phyloP scores from a whole-genome alignment of 2,329 filamentous ascomycete species.

The Botrytis deweyae region DNA sequence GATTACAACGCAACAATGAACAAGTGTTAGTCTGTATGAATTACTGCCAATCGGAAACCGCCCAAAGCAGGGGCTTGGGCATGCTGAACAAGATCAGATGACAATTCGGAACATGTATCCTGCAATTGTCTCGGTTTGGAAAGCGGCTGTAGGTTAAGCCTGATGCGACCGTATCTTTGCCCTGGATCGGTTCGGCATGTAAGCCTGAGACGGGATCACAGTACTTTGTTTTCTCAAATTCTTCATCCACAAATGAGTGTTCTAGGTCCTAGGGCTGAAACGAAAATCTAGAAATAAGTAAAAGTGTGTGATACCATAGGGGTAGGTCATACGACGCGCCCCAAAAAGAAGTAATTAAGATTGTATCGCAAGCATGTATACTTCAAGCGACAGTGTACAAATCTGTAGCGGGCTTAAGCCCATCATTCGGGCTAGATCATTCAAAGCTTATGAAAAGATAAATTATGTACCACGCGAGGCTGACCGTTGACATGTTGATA shows the following conservation, averaged over 20 bases:
- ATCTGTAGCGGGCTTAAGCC: not conserved
- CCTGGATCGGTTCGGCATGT: slow-evolving; percentile 4
- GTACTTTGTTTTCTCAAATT: not conserved
- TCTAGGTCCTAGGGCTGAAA: slow-evolving; percentile 11
- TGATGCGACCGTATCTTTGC: not conserved
- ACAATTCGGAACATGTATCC: not conserved
- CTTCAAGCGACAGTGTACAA: not conserved
- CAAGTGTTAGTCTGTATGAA: not conserved
- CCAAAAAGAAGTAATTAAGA: not conserved
- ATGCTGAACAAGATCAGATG: not conserved
- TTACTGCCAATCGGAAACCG: not conserved
- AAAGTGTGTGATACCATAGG: not conserved
- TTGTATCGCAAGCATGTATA: not conserved
- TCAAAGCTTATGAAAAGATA: not conserved
- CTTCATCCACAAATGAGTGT: not conserved
- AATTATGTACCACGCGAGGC: slow-evolving; percentile 1
- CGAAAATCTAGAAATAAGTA: not conserved
- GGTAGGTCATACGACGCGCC: not conserved
- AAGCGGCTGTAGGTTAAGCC: not conserved
- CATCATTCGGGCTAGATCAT: not conserved
- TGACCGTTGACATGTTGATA: slow-evolving; percentile 16
- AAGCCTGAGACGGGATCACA: not conserved
- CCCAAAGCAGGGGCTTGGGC: not conserved
- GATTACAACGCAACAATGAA: not conserved
- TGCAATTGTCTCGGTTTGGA: not conserved